Percentiles rank a stretch among this genome's conserved stretches.
Conservation (phyloP, 495 filamentous ascomycete species). For the Aspergillus diversus region DNA sequence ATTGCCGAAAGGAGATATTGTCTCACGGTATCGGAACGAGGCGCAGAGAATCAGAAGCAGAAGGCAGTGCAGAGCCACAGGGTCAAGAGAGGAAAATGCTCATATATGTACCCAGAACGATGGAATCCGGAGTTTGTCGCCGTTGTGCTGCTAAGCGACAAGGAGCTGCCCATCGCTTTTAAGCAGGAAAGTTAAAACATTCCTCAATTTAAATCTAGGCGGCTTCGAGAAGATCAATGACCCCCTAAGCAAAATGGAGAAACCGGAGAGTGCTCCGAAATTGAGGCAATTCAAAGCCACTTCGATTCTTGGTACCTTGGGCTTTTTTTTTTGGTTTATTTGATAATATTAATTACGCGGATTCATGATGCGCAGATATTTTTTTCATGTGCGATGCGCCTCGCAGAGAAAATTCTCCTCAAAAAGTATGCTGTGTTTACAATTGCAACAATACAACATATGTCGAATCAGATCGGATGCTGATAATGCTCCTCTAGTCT, state of each 20-base stretch:
- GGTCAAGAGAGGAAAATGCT: not conserved
- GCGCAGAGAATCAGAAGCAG: not conserved
- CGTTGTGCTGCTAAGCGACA: not conserved
- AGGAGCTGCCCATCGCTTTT: not conserved
- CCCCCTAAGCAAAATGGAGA: not conserved
- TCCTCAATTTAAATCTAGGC: not conserved
- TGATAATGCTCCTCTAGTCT: too few relatives aligned
- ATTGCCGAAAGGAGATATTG: not conserved
- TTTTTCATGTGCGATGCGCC: too few relatives aligned
- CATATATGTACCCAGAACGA: too few relatives aligned
- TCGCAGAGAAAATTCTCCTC: too few relatives aligned
- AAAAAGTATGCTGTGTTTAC: too few relatives aligned
- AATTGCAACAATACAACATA: too few relatives aligned
- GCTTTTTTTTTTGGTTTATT: too few relatives aligned
- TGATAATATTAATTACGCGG: too few relatives aligned
- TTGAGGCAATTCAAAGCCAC: not conserved
- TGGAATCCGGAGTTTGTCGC: too few relatives aligned
- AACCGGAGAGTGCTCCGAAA: conserved; percentile 2
- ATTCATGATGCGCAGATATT: too few relatives aligned
- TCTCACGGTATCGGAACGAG: not conserved
- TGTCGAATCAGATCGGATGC: too few relatives aligned
- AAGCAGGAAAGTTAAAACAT: not conserved
- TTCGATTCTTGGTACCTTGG: not conserved
- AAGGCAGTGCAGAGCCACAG: not conserved
- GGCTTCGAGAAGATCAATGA: not conserved